Evolutionary conservation across 2,329 filamentous ascomycete genomes (phyloP).

Genomic region (Fusarium tupiense): DNA sequence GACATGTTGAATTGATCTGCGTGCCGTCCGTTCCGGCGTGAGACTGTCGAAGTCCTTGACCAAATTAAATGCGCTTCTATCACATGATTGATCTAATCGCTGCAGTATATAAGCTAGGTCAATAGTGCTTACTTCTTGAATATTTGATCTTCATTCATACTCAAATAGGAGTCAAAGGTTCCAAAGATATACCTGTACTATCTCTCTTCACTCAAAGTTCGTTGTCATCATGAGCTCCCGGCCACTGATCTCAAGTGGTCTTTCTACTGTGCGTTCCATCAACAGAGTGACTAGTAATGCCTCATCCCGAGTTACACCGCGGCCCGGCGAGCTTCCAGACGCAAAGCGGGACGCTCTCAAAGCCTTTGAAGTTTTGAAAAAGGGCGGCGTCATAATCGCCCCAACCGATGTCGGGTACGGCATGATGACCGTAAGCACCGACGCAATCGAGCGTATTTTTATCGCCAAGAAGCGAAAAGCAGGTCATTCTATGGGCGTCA

Average conservation of each 20-base stretch:
- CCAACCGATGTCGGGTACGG: background rate
- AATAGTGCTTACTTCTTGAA: too few species aligned
- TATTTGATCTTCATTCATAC: background rate
- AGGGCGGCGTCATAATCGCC: background rate
- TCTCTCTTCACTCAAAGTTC: background rate
- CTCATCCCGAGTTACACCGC: background rate
- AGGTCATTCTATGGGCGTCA: background rate
- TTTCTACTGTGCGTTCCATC: background rate
- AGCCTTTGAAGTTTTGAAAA: background rate
- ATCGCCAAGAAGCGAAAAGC: background rate
- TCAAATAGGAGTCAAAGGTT: background rate
- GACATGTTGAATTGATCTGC: background rate
- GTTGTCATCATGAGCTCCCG: background rate
- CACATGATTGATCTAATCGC: background rate
- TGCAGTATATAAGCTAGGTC: background rate
- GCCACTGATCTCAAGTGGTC: rapidly evolving
- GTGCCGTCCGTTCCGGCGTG: background rate
- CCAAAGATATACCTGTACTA: rapidly evolving
- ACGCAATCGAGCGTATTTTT: background rate
- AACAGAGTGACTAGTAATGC: background rate
- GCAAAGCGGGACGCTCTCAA: background rate
- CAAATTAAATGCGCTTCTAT: rapidly evolving
- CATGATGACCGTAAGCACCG: background rate
- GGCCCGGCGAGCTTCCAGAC: background rate
- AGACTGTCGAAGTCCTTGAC: background rate